phyloP scores from a whole-genome alignment of 306 rosid genomes.

The Psophocarpus tetragonolobus region DNA sequence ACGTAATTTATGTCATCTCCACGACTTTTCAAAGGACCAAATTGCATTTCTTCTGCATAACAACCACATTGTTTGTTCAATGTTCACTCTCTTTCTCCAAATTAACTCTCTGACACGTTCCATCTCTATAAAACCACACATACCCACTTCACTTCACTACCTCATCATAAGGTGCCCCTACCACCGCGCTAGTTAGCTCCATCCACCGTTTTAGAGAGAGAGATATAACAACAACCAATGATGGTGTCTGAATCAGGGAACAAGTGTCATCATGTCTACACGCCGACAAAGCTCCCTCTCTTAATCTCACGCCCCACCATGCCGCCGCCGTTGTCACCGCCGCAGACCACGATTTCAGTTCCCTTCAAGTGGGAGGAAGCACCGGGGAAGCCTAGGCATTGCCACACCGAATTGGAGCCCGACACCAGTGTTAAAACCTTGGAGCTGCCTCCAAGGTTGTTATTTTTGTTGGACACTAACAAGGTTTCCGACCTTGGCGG shows the following conservation, averaged over 20 bases:
- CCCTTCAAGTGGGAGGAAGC: constrained; percentile 97
- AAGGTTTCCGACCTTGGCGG: constrained; percentile 41
- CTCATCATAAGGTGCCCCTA: constrained; percentile 18
- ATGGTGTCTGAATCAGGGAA: constrained; percentile 34
- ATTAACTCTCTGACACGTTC: neutral
- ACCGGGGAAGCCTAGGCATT: constrained; percentile 78
- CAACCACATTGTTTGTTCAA: constrained; percentile 44
- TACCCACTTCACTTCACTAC: constrained; percentile 23
- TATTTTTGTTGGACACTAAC: constrained; percentile 37
- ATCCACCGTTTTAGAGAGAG: neutral
- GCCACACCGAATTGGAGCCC: constrained; percentile 38
- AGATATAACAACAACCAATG: neutral
- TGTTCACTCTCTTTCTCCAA: constrained; percentile 36
- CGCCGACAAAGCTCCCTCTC: constrained; percentile 45
- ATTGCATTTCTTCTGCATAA: neutral
- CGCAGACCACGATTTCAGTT: constrained; percentile 50
- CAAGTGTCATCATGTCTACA: neutral
- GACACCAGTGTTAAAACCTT: constrained; percentile 41
- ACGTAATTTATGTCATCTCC: neutral
- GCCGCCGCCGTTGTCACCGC: constrained; percentile 52
- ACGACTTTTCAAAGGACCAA: constrained; percentile 43
- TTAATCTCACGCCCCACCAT: constrained; percentile 46
- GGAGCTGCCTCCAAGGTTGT: constrained; percentile 88
- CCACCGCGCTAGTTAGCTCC: neutral
- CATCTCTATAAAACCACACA: constrained; percentile 32